These are phyloP conservation scores for Magnolia kwangsiensis DNA, from an alignment of 164 flowering plant genomes.

Conservation along the genomic window DNA sequence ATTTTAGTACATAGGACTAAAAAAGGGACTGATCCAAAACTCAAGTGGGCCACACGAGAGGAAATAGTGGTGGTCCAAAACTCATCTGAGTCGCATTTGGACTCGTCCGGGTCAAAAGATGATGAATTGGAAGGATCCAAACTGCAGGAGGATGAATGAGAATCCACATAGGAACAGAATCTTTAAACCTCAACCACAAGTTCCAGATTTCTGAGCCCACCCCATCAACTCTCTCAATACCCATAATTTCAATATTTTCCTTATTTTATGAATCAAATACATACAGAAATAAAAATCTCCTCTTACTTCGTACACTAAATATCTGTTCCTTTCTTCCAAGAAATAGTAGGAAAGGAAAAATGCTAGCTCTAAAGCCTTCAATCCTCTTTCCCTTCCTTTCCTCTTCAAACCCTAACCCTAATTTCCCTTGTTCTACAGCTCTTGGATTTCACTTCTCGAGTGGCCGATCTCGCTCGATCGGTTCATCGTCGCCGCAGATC, in stretches of 20 bases:
- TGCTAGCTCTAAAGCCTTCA: slow-evolving; percentile 29
- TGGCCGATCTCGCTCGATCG: slow-evolving; percentile 10
- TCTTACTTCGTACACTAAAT: background rate
- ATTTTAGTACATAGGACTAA: too few species aligned
- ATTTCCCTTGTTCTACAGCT: slow-evolving; percentile 11
- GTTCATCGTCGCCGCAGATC: slow-evolving; percentile 32
- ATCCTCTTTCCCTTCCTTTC: slow-evolving; percentile 18
- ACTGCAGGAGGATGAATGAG: background rate
- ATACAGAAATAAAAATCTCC: background rate
- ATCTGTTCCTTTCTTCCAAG: background rate
- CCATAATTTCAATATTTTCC: too few species aligned
- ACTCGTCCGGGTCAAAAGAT: too few species aligned
- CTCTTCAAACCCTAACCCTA: slow-evolving; percentile 19
- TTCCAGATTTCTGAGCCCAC: slow-evolving; percentile 22
- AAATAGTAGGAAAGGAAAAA: slow-evolving; percentile 32
- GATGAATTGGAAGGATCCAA: too few species aligned
- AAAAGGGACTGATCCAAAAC: too few species aligned
- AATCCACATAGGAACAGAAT: slow-evolving; percentile 8
- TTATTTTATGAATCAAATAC: too few species aligned
- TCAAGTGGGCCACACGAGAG: too few species aligned
- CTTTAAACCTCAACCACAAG: slow-evolving; percentile 49
- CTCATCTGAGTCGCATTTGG: too few species aligned
- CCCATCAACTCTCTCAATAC: background rate
- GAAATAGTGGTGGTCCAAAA: too few species aligned
- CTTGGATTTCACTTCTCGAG: slow-evolving; percentile 10